Base-by-base conservation (phyloP, 495 filamentous ascomycete species). In the Aspergillus nanangensis region DNA sequence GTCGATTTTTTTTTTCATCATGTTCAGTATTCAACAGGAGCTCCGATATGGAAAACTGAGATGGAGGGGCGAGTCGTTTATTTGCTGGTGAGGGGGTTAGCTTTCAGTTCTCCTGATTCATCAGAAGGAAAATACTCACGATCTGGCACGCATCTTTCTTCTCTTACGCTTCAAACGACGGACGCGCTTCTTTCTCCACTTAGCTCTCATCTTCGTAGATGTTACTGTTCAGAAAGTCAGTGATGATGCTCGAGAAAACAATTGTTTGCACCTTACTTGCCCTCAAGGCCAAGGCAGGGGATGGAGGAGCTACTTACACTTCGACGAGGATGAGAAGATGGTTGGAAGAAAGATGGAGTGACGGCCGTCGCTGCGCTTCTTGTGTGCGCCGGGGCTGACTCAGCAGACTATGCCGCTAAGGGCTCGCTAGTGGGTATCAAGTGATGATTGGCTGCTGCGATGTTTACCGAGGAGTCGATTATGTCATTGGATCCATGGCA, bases 111-210 rank as follows among this genome's bases (percentile, higher is more conserved):
- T 31, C 7, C 19, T 10, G 8, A 8, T 32, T 24, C 23, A 15
- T 27, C 22, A 37, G 27, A 27, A 41, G 21, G 47, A 27, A 72
- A n/a, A n/a, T n/a, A n/a, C 84, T 76, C 79, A 95, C 90, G 80
- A 86, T 77, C 90, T 77, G 56, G 90, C 91, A 67, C 91, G 84
- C 75, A 90, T 93, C 90, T 96, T 96, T 89, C 91, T 92, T 72
- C 91, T 85, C 90, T 96, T 96, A 71, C 88, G 83, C 84, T 96
- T 96, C 74, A 96, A 86, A 73, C 91, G 84, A 55, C 91, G 85
- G 77, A 94, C 89, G 67, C 91, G 80, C 90, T 96, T 96, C 87
- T 96, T 96, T 82, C 90, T 90, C 90, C 90, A 96, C 79, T 96
- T 96, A 61, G 88, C 88, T 90, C 90, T 90, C 90, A 96, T 94